Base-by-base conservation (phyloP, 1,284 basidiomycete species). In the Schizophyllum amplum region DNA sequence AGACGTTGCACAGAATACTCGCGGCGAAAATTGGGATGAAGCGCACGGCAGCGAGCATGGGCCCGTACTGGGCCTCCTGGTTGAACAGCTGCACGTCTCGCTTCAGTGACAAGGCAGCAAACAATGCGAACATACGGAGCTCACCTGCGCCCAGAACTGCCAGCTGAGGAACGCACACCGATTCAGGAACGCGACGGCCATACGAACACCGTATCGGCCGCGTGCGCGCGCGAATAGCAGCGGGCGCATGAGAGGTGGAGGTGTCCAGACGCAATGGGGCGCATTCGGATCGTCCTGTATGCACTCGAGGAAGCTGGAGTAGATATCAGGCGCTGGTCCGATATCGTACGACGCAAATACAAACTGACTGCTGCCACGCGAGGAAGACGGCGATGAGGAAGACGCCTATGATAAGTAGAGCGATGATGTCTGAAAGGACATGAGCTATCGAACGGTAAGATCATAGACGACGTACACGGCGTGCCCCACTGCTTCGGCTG, bases 1-100 rank as follows among this genome's bases (percentile, higher is more conserved):
- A 69, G 24, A 87, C 65, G 64, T 90, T 91, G 64, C 85, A 88
- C 7, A 83, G 54, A 21, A 86, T 63, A 9, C 91, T 90, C 7
- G 78, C 80, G 26, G 91, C 68, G n/a, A 82, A 80, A 79, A 88
- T 89, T 0, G 93, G 93, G 2, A 94, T 63, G 61, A 94, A 76
- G 11, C 88, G 83, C 23, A 93, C 66, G 71, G 92, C 90, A 1
- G 90, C 86, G 11, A 78, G 73, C 26, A 94, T 72, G 1, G 87
- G 79, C 5, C 70, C 71, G 48, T 81, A 68, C 56, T 74, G 63
- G 64, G 82, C 90, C 54, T 82, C 76, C 63, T 90, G 86, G 65
- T 87, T 89, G 65, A 81, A 89, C 4, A 89, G 65, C 80, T 83
- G 56, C 6, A 50, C 2, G 13, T 4, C 11, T 3, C 13, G 3